Conservation (phyloP, 2,329 filamentous ascomycete genomes). For the Neofusicoccum ribis region DNA sequence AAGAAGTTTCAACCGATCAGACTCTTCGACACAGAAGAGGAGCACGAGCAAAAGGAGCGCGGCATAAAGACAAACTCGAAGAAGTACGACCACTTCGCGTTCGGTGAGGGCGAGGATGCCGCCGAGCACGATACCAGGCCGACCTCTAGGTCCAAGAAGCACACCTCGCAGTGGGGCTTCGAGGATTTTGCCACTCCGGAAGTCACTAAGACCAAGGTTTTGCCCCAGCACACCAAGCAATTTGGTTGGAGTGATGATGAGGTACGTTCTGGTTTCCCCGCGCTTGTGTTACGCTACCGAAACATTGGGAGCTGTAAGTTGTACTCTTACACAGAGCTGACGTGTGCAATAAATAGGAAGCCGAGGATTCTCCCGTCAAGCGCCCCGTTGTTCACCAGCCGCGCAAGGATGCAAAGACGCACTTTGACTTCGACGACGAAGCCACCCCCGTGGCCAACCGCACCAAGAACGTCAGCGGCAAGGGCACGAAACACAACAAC, state of each 20-base stretch:
- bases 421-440: slow-evolving; percentile 84
- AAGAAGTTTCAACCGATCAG: slow-evolving; percentile 56
- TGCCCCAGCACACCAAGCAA: slow-evolving; percentile 71
- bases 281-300: not conserved
- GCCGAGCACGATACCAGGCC: slow-evolving; percentile 26
- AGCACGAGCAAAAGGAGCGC: slow-evolving; percentile 37
- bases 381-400: slow-evolving; percentile 63
- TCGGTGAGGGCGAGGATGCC: slow-evolving; percentile 62
- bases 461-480: slow-evolving; percentile 34
- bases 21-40: slow-evolving; percentile 56
- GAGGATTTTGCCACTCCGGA: slow-evolving; percentile 82
- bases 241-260: slow-evolving; percentile 75
- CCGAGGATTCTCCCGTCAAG: slow-evolving; percentile 58
- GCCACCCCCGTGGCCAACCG: slow-evolving; percentile 58
- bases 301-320: not conserved
- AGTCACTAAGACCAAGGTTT: slow-evolving; percentile 66
- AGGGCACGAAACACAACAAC: slow-evolving; percentile 61
- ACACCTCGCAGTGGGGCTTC: slow-evolving; percentile 80
- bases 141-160: slow-evolving; percentile 49
- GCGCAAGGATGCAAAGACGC: slow-evolving; percentile 75
- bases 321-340: not conserved
- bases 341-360: slow-evolving; percentile 1
- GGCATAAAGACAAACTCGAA: slow-evolving; percentile 68
- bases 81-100: slow-evolving; percentile 85
- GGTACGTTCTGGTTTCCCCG: slow-evolving; percentile 31